Evolutionary conservation across 768 basidiomycete species (phyloP), one percentile per base, ranked within the genome.

Genomic region (Termitomyces sp.): DNA sequence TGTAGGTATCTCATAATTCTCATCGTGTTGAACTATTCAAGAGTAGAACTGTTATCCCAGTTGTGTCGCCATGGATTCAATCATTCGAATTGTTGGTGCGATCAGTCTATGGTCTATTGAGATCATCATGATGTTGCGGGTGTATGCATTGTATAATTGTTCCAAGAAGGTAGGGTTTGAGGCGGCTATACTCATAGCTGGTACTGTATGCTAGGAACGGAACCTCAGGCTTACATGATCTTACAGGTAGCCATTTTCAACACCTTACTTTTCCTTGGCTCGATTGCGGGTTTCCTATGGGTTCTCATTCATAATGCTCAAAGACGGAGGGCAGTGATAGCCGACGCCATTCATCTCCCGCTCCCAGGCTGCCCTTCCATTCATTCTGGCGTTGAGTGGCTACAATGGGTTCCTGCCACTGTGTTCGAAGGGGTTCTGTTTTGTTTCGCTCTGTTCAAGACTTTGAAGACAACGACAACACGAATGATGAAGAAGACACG

Each of bases 31-130:
- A 16, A 27, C n/a, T 27, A 23, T 39, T 12, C 25, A 10, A 16
- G 6, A 14, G 35, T 32, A 12, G n/a, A 23, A 34, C 2, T 7
- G n/a, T 28, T 21, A 17, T 19, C 16, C 21, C 39, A 79, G 79
- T 37, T 79, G 78, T 55, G 66, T 78, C 16, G 73, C 70, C 2
- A 75, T 75, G 66, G 77, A 78, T 59, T 70, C 76, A 5, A 70
- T 73, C 17, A 77, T 70, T 30, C 72, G 76, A 4, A 62, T 78
- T 10, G 70, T 71, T 5, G 77, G 79, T 9, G 77, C 75, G 2
- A 66, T 79, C 28, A 73, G 72, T 34, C 64, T 80, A 8, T 79
- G 79, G 78, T 71, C 75, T 28, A 69, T 80, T 16, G 77, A 80
- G 61, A 75, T 79, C 16, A 66, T 79, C 55, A 77, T 80, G 75